Evolutionary conservation across 1,284 basidiomycete genomes (phyloP), one percentile per base, ranked within the genome.

Genomic region (Fomitopsis pinicola): DNA sequence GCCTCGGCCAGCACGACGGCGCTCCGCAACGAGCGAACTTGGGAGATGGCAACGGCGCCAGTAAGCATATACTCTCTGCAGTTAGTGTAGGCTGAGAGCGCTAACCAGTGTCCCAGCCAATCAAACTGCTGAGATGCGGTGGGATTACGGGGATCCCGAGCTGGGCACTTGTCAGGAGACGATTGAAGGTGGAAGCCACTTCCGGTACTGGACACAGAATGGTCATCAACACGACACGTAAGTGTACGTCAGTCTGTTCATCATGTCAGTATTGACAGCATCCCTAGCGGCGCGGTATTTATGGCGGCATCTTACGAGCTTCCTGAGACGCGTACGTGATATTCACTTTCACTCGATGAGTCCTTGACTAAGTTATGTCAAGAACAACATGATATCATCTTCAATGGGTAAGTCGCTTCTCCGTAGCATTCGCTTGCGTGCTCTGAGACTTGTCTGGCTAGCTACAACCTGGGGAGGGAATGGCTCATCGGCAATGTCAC

Each of bases 141-240:
- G 86, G 82, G 83, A 94, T 72, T 96, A 89, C 71, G 85, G 85
- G 5, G 86, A 95, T 69, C 82, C 86, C 5, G 77, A 85, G 59
- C 73, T 94, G 17, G 94, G 94, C 0, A 85, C 92, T 1, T 95
- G 94, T 72, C 78, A 82, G 66, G 94, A 98, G 75, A 92, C 92
- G 2, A 83, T 97, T 55, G 69, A 91, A 63, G 96, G 96, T 12
- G 96, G 96, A 5, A 86, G 92, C 68, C 96, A 98, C 71, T 87
- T 96, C 72, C 85, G 96, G 30, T 96, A 95, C 75, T 98, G 93
- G 92, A 73, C 82, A 1, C 95, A 97, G 75, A 80, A 91, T 62
- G 91, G 89, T 0, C 75, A 79, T 3, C 63, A 76, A 9, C 84
- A 78, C 2, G 79, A 91, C 65, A 89, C 81, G 80, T 83, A 52